Percentiles rank a stretch among this genome's conserved stretches.
Evolutionary conservation across 768 basidiomycete species (phyloP).

Genomic region (Lactarius indigo): DNA sequence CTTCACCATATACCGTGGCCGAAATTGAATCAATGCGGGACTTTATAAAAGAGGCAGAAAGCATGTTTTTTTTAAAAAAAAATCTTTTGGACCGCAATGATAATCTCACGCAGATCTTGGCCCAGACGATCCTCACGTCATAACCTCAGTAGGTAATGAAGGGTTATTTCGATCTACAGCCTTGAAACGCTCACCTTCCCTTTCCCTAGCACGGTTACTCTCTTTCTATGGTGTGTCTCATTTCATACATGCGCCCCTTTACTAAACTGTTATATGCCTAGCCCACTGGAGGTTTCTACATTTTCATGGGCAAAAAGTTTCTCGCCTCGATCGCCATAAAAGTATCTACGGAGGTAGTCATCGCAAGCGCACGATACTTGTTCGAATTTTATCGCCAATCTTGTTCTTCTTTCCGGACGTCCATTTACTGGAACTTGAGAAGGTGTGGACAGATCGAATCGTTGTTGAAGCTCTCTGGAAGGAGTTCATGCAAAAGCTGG

Average conservation of each 20-base stretch:
- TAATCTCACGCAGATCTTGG: not conserved
- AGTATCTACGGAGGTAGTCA: not conserved
- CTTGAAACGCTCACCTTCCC: not conserved
- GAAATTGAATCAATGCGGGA: constrained; percentile 10
- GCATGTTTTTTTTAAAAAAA: not conserved
- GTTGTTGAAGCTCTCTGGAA: constrained; percentile 14
- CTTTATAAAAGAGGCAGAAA: constrained; percentile 1
- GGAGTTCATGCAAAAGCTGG: constrained; percentile 12
- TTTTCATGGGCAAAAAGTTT: constrained; percentile 15
- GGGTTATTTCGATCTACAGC: not conserved
- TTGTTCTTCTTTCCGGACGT: constrained; percentile 18
- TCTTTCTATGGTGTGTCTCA: constrained; percentile 3
- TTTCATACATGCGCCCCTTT: not conserved
- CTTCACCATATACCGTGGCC: constrained; percentile 9
- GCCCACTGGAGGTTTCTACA: constrained; percentile 11
- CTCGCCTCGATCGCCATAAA: constrained; percentile 8
- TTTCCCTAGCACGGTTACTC: constrained; percentile 8
- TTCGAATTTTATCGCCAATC: constrained; percentile 1
- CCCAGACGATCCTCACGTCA: not conserved
- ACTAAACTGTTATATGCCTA: not conserved
- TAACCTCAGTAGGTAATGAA: not conserved
- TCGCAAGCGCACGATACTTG: constrained; percentile 1
- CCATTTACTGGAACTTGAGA: constrained; percentile 15
- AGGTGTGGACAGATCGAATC: constrained; percentile 15
- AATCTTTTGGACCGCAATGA: not conserved